These are phyloP conservation scores for Xerophyta viscosa DNA, from an alignment of 106 monocot genomes.

Conservation along the genomic window DNA sequence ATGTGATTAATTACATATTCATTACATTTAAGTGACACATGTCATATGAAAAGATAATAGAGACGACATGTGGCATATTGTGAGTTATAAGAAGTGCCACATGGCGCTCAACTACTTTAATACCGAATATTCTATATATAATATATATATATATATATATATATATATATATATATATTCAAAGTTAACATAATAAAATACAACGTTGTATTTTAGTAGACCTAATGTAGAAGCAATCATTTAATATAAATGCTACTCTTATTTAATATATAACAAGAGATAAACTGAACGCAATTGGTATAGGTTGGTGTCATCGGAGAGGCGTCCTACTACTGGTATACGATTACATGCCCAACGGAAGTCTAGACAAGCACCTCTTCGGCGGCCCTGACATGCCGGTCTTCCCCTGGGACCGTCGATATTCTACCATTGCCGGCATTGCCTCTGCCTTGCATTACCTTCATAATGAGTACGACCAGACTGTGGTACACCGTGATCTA, in stretches of 20 bases:
- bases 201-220: background rate
- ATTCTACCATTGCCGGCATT: constrained; percentile 9
- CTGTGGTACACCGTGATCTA: constrained; percentile 20
- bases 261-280: no score
- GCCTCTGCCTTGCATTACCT: constrained; percentile 21
- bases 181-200: background rate
- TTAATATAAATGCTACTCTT: no score
- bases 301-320: constrained; percentile 18
- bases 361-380: constrained; percentile 26
- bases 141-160: no score
- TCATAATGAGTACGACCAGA: constrained; percentile 24
- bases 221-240: background rate
- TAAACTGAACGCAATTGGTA: background rate
- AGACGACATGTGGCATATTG: no score
- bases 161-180: no score
- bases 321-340: constrained; percentile 26
- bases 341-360: constrained; percentile 52
- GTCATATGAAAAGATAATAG: no score
- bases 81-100: no score
- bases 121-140: no score
- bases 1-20: no score
- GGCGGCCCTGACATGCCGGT: background rate
- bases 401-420: constrained; percentile 9
- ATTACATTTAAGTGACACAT: no score
- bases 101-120: no score